These are phyloP conservation scores for Linum tenue DNA, from an alignment of 345 rosid species.

Conservation along the genomic window DNA sequence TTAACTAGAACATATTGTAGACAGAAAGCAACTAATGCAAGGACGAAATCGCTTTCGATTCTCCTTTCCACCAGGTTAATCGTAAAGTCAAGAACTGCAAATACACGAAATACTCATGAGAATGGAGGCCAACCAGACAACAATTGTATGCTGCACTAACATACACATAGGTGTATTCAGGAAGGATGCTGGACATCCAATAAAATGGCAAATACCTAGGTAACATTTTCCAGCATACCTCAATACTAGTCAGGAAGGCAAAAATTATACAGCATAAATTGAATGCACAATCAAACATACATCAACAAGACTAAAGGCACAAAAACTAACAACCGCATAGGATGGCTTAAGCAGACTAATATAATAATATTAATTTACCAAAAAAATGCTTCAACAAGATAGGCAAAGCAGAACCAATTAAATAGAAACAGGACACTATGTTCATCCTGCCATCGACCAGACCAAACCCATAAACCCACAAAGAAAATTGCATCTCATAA, in stretches of 20 bases:
- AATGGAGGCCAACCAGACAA: neutral
- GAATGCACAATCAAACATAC: neutral
- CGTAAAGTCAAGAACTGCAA: slow-evolving; percentile 82
- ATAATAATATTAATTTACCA: neutral
- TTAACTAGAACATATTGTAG: slow-evolving; percentile 71
- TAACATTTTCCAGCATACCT: too few relatives aligned
- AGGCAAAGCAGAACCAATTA: neutral
- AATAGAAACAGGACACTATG: neutral
- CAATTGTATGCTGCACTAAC: neutral
- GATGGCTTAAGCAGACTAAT: neutral
- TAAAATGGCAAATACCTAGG: neutral
- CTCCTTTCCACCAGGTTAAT: slow-evolving; percentile 67
- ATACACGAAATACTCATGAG: slow-evolving; percentile 20
- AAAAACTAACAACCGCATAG: neutral
- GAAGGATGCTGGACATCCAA: neutral
- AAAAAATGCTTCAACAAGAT: neutral
- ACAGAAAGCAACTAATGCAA: slow-evolving; percentile 60
- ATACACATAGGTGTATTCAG: neutral
- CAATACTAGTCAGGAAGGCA: too few relatives aligned
- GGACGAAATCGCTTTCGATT: slow-evolving; percentile 53
- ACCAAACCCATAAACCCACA: too few relatives aligned
- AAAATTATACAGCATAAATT: neutral
- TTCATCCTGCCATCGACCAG: neutral
- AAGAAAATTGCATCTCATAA: neutral
- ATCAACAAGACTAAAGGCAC: neutral